Conservation (phyloP, 2,329 filamentous ascomycete genomes). For the Neopestalotiopsis sp. region DNA sequence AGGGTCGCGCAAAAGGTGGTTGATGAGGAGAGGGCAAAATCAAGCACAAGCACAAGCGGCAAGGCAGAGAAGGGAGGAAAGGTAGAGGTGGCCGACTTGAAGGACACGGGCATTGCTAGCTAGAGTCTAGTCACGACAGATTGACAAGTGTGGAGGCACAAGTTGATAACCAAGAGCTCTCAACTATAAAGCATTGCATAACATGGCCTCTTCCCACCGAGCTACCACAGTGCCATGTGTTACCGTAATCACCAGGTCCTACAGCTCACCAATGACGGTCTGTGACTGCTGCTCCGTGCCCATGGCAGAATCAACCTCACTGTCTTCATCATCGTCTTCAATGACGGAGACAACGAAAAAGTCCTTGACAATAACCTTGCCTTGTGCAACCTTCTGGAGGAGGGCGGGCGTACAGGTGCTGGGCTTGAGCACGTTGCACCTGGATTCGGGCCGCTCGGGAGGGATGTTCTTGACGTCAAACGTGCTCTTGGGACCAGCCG, state of each 20-base stretch:
- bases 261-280: slow-evolving; percentile 11
- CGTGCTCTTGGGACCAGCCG: slow-evolving; percentile 34
- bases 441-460: slow-evolving; percentile 15
- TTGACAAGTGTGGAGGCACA: background rate
- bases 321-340: slow-evolving; percentile 1
- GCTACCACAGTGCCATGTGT: background rate
- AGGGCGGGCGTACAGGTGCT: background rate
- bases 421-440: slow-evolving; percentile 20
- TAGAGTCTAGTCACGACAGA: background rate
- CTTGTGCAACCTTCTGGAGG: slow-evolving; percentile 6
- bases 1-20: slow-evolving; percentile 15
- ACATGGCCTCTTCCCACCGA: background rate
- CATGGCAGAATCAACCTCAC: background rate
- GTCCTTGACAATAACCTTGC: slow-evolving; percentile 15
- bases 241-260: too few species aligned
- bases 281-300: background rate
- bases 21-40: slow-evolving; percentile 13
- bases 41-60: too few species aligned
- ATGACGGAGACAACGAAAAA: slow-evolving; percentile 12
- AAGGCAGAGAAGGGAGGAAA: too few species aligned
- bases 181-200: background rate
- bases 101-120: background rate
- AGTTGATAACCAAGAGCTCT: background rate
- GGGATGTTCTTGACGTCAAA: slow-evolving; percentile 53
- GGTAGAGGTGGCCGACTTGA: background rate